Evolutionary conservation across 2,329 filamentous ascomycete genomes (phyloP).

Genomic region (Penicillium sp.): DNA sequence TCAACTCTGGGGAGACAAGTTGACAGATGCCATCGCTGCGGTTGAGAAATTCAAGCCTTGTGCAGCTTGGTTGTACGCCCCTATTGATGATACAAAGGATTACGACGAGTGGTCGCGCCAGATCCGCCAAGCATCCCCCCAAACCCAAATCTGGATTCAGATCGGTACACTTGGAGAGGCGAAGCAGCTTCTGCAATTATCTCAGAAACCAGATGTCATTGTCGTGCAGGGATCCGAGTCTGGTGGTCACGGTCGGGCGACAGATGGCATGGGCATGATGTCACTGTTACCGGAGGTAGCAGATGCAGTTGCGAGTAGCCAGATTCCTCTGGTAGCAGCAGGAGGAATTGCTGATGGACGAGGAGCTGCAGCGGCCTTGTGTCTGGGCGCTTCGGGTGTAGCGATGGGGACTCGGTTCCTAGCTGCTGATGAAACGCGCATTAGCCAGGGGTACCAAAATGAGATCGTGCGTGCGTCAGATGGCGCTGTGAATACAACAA

Average conservation of each 20-base stretch:
- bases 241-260: conserved; percentile 55
- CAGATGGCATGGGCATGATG: conserved; percentile 51
- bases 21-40: conserved; percentile 30
- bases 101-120: conserved; percentile 47
- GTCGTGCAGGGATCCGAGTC: conserved; percentile 58
- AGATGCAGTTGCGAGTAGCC: conserved; percentile 40
- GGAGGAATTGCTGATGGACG: conserved; percentile 57
- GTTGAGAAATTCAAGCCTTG: conserved; percentile 40
- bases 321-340: conserved; percentile 52
- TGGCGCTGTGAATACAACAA: conserved; percentile 53
- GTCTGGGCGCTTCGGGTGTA: conserved; percentile 56
- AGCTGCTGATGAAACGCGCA: conserved; percentile 52
- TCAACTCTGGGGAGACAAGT: conserved; percentile 42
- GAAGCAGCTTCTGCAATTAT: conserved; percentile 37
- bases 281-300: conserved; percentile 54
- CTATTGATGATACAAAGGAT: conserved; percentile 32
- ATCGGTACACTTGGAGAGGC: conserved; percentile 55
- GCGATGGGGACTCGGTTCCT: conserved; percentile 67
- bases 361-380: conserved; percentile 52
- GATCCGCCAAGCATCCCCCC: conserved; percentile 44
- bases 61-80: conserved; percentile 47
- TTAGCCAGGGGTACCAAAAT: conserved; percentile 54
- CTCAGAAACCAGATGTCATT: conserved; percentile 51
- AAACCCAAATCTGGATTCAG: conserved; percentile 58
- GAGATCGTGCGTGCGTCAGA: conserved; percentile 54